Conservation (phyloP, 257 asterid genomes). For the Scutellaria minor region DNA sequence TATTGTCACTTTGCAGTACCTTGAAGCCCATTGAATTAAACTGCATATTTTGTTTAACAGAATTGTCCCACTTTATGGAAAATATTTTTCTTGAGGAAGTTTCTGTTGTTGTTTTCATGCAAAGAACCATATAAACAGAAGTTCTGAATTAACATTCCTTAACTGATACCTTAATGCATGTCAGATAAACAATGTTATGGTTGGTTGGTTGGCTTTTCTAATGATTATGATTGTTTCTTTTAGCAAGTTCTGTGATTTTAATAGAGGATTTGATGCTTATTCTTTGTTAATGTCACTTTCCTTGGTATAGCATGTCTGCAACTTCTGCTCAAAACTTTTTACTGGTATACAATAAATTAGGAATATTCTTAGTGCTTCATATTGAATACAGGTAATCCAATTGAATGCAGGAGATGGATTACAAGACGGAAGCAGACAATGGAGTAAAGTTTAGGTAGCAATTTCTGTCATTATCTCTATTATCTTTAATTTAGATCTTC, state of each 20-base stretch:
- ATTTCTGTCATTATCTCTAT: conserved; percentile 28
- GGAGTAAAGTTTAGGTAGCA: conserved; percentile 84
- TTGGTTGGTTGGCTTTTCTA: conserved; percentile 29
- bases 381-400: conserved; percentile 98
- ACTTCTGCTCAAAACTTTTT: conserved; percentile 25
- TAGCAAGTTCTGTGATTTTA: background rate
- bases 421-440: conserved; percentile 80
- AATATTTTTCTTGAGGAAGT: background rate
- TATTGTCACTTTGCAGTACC: conserved; percentile 20
- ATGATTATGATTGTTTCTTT: conserved; percentile 13
- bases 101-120: conserved; percentile 18
- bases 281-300: conserved; percentile 9
- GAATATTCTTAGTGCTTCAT: conserved; percentile 88
- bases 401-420: conserved; percentile 99
- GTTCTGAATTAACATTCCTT: conserved; percentile 28
- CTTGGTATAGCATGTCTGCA: conserved; percentile 24
- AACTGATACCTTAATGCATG: conserved; percentile 18
- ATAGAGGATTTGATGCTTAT: conserved; percentile 19
- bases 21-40: conserved; percentile 21
- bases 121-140: conserved; percentile 19
- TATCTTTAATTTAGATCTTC: conserved; percentile 19
- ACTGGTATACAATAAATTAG: conserved; percentile 42
- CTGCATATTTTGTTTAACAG: conserved; percentile 16
- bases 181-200: conserved; percentile 5
- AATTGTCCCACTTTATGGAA: background rate